phyloP scores from a whole-genome alignment of 2,329 filamentous ascomycete species.

The Penicillium sp. region DNA sequence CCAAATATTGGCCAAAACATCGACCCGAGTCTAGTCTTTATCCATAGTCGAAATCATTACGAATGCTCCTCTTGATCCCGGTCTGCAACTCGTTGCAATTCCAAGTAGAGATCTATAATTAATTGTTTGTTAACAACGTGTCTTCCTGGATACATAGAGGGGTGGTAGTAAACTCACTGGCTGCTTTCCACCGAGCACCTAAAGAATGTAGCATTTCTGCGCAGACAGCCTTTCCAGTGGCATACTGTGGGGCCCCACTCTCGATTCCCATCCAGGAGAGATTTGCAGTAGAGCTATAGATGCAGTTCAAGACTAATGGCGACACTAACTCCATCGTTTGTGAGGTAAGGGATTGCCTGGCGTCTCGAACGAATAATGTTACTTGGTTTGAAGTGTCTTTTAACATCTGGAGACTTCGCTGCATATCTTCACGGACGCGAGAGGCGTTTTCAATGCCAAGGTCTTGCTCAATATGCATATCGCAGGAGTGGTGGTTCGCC shows the following conservation, averaged over 20 bases:
- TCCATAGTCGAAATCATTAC: too few species aligned
- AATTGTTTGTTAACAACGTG: background rate
- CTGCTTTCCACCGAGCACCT: background rate
- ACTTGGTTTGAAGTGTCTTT: background rate
- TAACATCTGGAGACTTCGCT: background rate
- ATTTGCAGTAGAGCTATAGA: background rate
- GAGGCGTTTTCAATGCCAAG: background rate
- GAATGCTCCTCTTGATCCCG: background rate
- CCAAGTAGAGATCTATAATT: background rate
- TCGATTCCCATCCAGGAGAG: background rate
- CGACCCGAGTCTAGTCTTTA: background rate
- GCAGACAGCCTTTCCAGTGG: background rate
- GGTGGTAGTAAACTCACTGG: background rate
- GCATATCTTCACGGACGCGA: background rate
- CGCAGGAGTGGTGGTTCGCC: background rate
- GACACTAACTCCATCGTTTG: background rate
- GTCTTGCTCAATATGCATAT: background rate
- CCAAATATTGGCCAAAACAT: too few species aligned
- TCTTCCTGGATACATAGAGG: background rate
- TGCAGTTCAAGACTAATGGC: background rate
- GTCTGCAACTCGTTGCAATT: background rate
- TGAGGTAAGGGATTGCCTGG: background rate
- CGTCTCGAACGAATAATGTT: background rate
- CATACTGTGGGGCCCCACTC: background rate
- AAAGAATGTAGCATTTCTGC: background rate